Evolutionary conservation across 148 eudicot species (phyloP).

Genomic region (Heliosperma pusillum): DNA sequence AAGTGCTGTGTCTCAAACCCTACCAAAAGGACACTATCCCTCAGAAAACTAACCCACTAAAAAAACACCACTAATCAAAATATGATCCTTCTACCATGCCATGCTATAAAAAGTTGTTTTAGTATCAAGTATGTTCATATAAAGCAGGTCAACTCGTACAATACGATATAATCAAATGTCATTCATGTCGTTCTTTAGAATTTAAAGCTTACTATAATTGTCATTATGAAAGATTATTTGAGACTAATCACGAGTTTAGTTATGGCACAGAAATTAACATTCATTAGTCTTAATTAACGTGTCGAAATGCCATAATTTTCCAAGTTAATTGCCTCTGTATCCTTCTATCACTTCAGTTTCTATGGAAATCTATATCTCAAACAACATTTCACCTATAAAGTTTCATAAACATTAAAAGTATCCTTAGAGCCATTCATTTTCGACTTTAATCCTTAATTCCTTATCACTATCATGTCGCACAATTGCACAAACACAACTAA

Average conservation of each 20-base stretch:
- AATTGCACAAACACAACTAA: not conserved
- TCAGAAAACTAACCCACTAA: conserved; percentile 11
- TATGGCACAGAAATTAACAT: conserved; percentile 10
- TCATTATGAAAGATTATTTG: conserved; percentile 18
- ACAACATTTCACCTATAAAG: no score
- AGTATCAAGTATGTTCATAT: conserved; percentile 25
- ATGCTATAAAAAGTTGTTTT: conserved; percentile 20
- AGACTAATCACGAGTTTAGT: conserved; percentile 2
- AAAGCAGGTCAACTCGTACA: conserved; percentile 18
- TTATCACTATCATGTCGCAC: not conserved
- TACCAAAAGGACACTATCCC: conserved; percentile 9
- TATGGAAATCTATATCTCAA: no score
- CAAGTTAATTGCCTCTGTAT: no score
- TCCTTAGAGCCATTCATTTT: no score
- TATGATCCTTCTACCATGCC: conserved; percentile 17
- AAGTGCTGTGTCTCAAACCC: not conserved
- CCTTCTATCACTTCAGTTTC: no score
- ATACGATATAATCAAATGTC: conserved; percentile 13
- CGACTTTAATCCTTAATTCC: not conserved
- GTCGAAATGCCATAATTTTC: not conserved
- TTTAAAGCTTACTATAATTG: conserved; percentile 8
- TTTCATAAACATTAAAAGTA: no score
- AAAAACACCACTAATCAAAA: conserved; percentile 27
- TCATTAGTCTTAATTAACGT: not conserved
- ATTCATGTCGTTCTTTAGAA: conserved; percentile 11